A percentile compares a stretch with the other conserved stretches of the same genome.
phyloP scores from a whole-genome alignment of 805 yeast genomes.

The Candida silvicultrix region DNA sequence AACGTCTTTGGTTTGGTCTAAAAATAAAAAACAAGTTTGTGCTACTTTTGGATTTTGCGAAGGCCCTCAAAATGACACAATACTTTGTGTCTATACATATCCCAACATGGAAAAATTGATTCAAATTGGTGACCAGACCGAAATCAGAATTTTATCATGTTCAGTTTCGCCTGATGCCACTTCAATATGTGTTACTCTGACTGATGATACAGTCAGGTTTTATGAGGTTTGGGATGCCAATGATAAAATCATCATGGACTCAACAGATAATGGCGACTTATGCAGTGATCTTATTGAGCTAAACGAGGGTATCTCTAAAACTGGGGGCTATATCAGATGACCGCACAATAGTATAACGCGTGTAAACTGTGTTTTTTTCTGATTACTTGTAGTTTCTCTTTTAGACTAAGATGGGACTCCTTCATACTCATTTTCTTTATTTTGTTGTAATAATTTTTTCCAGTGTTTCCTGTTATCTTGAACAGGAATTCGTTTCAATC shows the following conservation, averaged over 20 bases:
- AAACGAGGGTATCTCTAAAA: conserved; percentile 43
- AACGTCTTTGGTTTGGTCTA: conserved; percentile 77
- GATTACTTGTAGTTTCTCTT: too few relatives aligned
- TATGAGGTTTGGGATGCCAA: conserved; percentile 61
- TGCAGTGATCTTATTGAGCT: conserved; percentile 56
- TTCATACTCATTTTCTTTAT: conserved; percentile 62
- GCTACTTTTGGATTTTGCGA: conserved; percentile 83
- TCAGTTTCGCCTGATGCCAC: conserved; percentile 57
- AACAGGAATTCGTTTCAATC: conserved; percentile 58
- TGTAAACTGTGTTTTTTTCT: too few relatives aligned
- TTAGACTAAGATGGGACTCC: conserved; percentile 69
- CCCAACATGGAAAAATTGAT: conserved; percentile 50
- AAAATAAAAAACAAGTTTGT: conserved; percentile 51
- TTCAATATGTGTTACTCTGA: conserved; percentile 66
- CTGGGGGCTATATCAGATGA: conserved; percentile 23
- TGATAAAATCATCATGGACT: conserved; percentile 28
- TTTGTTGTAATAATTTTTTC: conserved; percentile 49
- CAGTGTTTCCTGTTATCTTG: conserved; percentile 64
- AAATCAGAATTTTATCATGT: conserved; percentile 60
- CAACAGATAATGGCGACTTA: conserved; percentile 39
- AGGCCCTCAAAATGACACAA: conserved; percentile 33
- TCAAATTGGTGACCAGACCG: conserved; percentile 43
- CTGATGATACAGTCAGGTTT: conserved; percentile 72
- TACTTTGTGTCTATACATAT: conserved; percentile 59
- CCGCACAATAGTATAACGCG: too few relatives aligned